Base-by-base conservation (phyloP, 2,329 filamentous ascomycete genomes). In the Scytalidium lignicola region DNA sequence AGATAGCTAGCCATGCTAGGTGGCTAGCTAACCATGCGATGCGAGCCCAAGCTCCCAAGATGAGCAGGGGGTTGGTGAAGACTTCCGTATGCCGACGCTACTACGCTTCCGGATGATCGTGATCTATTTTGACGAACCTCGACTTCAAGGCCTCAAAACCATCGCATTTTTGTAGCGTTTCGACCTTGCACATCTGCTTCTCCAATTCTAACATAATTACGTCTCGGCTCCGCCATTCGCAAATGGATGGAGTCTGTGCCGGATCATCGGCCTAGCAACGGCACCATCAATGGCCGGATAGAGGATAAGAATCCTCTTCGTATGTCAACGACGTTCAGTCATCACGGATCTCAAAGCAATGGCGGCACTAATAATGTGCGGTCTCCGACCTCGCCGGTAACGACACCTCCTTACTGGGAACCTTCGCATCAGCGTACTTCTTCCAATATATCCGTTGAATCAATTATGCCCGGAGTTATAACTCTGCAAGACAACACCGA, bases 401-500 rank as follows among this genome's bases (percentile, higher is more conserved):
- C 62, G 9, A 65, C 66, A 7, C 70, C 70, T 17, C 69, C 70
- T 1, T 73, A 72, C 54, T 73, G 70, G 70, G 52, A 58, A 7
- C 60, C 64, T 41, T 56, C 61, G 17, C 62, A 64, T 50, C 53
- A 56, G 10, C 44, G 56, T 52, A 51, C 65, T 52, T 52, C 63
- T 13, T 74, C 70, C n/a, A 75, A 65, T 52, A 59, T 71, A 18
- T 81, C 79, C 7, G 61, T 75, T 37, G 68, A 70, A 20, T 70
- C 69, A 8, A 65, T 78, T n/a, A 70, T 71, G 1, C 61, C 65
- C 0, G 78, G 78, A 29, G 78, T 74, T 41, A 85, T 85, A 56
- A 81, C 74, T 7, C 67, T 85, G 51, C 78, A 75, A 54, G 82
- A 85, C 62, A 84, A 85, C 64, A 64, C 61, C 2, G 54, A 58